Base-by-base conservation (phyloP, 768 basidiomycete genomes). In the Boletus bicolor region DNA sequence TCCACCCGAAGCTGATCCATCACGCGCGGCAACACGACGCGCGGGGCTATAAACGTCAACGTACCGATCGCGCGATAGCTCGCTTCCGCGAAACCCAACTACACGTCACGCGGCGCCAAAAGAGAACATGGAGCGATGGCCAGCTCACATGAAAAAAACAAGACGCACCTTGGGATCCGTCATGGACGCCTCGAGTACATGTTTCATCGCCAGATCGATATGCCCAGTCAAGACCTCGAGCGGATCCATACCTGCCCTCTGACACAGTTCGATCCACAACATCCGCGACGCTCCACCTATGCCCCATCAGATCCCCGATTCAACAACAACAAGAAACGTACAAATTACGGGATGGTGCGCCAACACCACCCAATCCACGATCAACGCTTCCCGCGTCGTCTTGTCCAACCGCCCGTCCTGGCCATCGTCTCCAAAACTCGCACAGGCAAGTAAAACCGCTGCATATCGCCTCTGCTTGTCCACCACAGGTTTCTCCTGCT, bases 181-280 rank as follows among this genome's bases (percentile, higher is more conserved):
- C 11, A 71, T 64, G 17, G 80, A 78, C 4, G 79, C 79, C 49
- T 75, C 75, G 38, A 86, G 63, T 11, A 88, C 70, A 3, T 76
- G 69, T 10, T 73, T 67, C 55, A 91, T 61, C 12, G 87, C 68
- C 8, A 68, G 70, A 54, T 84, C 79, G 2, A 83, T 43, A 54
- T 82, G 75, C 24, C 71, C 73, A 8, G 74, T 75, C 5, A 89
- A 76, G 7, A 90, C 69, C 14, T 80, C 79, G 21, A 76, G 75
- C 2, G 93, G 93, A 64, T 96, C 91, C 5, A 79, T 65, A 2
- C 75, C 68, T 0, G 87, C 84, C 55, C 79, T 81, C 61, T 90
- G 91, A 53, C 88, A 90, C 5, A 91, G 59, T 53, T 92, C 89
- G 55, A 95, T 88, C 93, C 93, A 97, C 1, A 71, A 12, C 36